Percentiles rank a stretch among this genome's conserved stretches.
phyloP scores from a whole-genome alignment of 2,329 filamentous ascomycete species.

The Exophiala mesophila region DNA sequence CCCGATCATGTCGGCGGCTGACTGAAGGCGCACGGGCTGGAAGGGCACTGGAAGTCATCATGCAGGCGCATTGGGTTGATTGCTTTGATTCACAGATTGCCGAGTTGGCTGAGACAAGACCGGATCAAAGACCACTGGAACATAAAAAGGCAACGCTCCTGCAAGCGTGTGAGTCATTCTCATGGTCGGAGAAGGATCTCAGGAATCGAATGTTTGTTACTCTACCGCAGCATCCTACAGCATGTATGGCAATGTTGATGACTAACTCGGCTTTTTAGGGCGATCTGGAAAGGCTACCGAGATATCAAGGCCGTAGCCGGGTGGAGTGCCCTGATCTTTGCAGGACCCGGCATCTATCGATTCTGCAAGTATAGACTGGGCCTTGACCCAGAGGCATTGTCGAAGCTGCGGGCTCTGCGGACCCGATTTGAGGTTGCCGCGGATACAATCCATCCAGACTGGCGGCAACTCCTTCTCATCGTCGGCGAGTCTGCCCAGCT shows the following conservation, averaged over 20 bases:
- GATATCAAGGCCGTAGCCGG: conserved; percentile 55
- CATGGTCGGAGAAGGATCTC: conserved; percentile 55
- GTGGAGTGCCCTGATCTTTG: conserved; percentile 53
- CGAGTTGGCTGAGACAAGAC: conserved; percentile 36
- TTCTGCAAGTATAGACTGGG: conserved; percentile 57
- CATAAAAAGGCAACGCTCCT: conserved; percentile 49
- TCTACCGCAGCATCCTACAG: neutral
- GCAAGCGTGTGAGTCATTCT: conserved; percentile 51
- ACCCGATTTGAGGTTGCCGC: conserved; percentile 51
- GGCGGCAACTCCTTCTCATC: conserved; percentile 45
- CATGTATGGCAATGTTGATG: neutral
- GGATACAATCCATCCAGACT: conserved; percentile 50
- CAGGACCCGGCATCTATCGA: conserved; percentile 54
- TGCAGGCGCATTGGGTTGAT: conserved; percentile 55
- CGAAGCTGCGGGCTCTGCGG: conserved; percentile 41
- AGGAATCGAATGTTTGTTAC: conserved; percentile 38
- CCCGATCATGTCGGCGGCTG: conserved; percentile 9
- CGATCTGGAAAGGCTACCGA: conserved; percentile 55
- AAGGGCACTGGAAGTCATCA: conserved; percentile 55
- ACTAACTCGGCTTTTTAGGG: conserved; percentile 15
- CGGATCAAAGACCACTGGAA: conserved; percentile 42
- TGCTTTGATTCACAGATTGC: conserved; percentile 50
- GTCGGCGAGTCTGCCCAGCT: conserved; percentile 43
- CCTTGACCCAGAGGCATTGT: conserved; percentile 49
- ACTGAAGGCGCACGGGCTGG: conserved; percentile 46